Evolutionary conservation across 495 filamentous ascomycete genomes (phyloP).

Genomic region (Schizothecium vesticola): DNA sequence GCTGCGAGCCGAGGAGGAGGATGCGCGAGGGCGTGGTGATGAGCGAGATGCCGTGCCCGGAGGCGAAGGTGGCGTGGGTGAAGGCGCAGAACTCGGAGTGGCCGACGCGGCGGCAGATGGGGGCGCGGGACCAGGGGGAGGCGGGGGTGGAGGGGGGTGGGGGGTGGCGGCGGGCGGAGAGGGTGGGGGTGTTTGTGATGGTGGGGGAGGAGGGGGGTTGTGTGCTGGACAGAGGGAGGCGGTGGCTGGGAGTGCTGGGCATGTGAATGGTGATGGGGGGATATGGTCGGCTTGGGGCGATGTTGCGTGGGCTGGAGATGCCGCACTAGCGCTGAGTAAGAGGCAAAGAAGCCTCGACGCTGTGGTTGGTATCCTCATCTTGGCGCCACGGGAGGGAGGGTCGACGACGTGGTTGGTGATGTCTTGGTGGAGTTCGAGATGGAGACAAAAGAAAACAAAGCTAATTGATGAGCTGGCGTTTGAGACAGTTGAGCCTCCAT

Average conservation of each 20-base stretch:
- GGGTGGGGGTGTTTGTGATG: background rate
- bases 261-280: background rate
- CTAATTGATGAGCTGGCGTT: background rate
- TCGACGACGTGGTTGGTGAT: background rate
- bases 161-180: background rate
- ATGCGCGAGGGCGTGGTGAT: constrained; percentile 24
- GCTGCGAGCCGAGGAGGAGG: constrained; percentile 15
- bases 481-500: background rate
- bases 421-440: background rate
- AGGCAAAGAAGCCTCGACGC: background rate
- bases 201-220: background rate
- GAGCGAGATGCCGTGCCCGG: constrained; percentile 29
- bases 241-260: background rate
- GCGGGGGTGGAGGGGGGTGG: background rate
- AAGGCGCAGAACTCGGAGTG: constrained; percentile 26
- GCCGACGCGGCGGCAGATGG: constrained; percentile 15
- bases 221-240: background rate
- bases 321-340: background rate
- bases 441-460: background rate
- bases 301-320: background rate
- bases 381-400: background rate
- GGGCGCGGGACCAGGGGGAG: constrained; percentile 9
- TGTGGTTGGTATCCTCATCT: background rate
- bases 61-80: constrained; percentile 22
- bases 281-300: background rate